A percentile compares a stretch with the other conserved stretches of the same genome.
These are phyloP conservation scores for Pseudogymnoascus sp. DNA, from an alignment of 2,329 filamentous ascomycete genomes.

Conservation along the genomic window DNA sequence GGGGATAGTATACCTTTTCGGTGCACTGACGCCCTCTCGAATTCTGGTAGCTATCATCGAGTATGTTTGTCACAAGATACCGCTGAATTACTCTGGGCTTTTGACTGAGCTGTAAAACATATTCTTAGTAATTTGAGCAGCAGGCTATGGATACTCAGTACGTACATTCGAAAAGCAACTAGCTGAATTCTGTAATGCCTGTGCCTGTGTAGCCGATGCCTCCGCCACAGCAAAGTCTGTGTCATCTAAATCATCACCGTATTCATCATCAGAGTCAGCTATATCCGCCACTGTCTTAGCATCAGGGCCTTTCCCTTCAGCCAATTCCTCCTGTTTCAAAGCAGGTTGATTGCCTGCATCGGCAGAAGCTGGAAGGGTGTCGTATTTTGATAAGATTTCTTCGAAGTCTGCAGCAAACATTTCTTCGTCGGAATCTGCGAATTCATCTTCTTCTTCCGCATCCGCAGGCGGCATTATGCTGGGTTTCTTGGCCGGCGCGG, in stretches of 20 bases:
- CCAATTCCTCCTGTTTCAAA: background rate
- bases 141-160: slow-evolving; percentile 33
- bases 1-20: slow-evolving; percentile 54
- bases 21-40: slow-evolving; percentile 50
- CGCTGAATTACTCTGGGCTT: slow-evolving; percentile 75
- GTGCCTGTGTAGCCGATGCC: slow-evolving; percentile 66
- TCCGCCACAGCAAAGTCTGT: slow-evolving; percentile 74
- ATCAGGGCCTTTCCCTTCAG: slow-evolving; percentile 21
- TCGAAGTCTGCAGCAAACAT: slow-evolving; percentile 52
- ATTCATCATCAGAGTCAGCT: slow-evolving; percentile 62
- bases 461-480: background rate
- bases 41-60: slow-evolving; percentile 62
- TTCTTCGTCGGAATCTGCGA: slow-evolving; percentile 61
- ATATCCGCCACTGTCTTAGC: slow-evolving; percentile 33
- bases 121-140: slow-evolving; percentile 47
- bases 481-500: background rate
- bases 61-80: slow-evolving; percentile 71
- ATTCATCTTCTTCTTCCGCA: slow-evolving; percentile 44
- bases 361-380: slow-evolving; percentile 30
- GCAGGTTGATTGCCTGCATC: slow-evolving; percentile 15
- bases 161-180: slow-evolving; percentile 45
- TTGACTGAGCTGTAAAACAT: slow-evolving; percentile 54
- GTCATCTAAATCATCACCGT: slow-evolving; percentile 58
- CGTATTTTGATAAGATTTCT: slow-evolving; percentile 49
- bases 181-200: slow-evolving; percentile 42